A percentile compares a stretch with the other conserved stretches of the same genome.
phyloP scores from a whole-genome alignment of 257 asterid genomes.

The Solanum acaule region DNA sequence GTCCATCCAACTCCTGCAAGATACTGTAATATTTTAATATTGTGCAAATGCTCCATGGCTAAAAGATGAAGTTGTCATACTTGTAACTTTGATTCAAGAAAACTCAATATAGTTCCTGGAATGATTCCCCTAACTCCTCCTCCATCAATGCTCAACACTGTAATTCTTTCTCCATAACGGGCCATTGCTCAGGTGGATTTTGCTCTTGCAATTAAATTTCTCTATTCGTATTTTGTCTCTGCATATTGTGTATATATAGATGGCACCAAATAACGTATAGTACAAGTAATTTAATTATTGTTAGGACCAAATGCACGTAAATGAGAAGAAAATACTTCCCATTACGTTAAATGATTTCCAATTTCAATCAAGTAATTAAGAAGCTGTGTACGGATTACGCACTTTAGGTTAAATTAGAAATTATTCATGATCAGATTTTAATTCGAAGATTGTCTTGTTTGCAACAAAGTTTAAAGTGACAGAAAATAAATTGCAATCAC shows the following conservation, averaged over 20 bases:
- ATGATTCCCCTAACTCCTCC: conserved; percentile 55
- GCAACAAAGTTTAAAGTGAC: too few relatives aligned
- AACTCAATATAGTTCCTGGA: conserved; percentile 29
- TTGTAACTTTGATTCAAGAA: conserved; percentile 39
- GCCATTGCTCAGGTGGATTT: background rate
- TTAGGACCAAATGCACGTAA: background rate
- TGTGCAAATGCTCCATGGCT: background rate
- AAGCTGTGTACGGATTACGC: background rate
- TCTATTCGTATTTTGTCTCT: background rate
- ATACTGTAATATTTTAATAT: too few relatives aligned
- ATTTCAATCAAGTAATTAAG: background rate
- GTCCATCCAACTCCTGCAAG: conserved; percentile 31
- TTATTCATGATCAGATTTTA: background rate
- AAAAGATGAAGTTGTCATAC: conserved; percentile 1
- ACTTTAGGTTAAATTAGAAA: too few relatives aligned
- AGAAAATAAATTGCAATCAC: too few relatives aligned
- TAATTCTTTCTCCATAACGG: conserved; percentile 17
- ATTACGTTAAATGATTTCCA: background rate
- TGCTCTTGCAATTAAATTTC: background rate
- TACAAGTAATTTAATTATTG: background rate
- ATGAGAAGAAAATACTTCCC: background rate
- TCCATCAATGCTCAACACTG: conserved; percentile 46
- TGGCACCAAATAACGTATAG: background rate
- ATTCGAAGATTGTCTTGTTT: background rate
- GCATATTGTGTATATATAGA: background rate